Percentiles rank a stretch among this genome's conserved stretches.
Conservation (phyloP, 345 rosid genomes). For the Sonneratia alba region DNA sequence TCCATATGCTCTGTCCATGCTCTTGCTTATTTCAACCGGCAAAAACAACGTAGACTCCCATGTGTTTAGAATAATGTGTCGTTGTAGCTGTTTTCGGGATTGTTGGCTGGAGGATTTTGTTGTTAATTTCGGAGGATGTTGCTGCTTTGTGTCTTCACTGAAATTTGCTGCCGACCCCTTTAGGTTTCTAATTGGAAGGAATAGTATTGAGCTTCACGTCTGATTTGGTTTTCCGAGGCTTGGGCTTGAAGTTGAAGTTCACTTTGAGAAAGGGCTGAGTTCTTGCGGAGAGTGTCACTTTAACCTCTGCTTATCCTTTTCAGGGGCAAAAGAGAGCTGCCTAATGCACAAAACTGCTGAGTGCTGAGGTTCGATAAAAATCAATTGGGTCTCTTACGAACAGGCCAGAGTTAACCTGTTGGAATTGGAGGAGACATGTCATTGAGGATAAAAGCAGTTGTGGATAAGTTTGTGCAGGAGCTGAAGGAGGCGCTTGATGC, state of each 20-base stretch:
- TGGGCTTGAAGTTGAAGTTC: too few species aligned
- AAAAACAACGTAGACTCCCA: not conserved
- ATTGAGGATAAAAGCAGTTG: conserved; percentile 76
- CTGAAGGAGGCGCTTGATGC: conserved; percentile 91
- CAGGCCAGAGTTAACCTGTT: not conserved
- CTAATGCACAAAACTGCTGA: not conserved
- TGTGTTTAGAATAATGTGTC: not conserved
- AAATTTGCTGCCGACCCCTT: not conserved
- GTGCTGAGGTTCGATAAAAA: not conserved
- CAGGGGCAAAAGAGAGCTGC: not conserved
- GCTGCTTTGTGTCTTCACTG: not conserved
- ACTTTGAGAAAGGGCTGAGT: not conserved
- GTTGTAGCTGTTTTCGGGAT: not conserved
- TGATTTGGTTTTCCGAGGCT: not conserved
- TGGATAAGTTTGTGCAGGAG: conserved; percentile 92
- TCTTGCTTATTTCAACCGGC: not conserved
- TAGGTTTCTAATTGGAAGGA: not conserved
- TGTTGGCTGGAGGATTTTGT: not conserved
- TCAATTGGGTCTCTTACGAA: not conserved
- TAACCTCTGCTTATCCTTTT: not conserved
- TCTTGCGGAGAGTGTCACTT: not conserved
- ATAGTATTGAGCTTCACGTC: not conserved
- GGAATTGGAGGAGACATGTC: conserved; percentile 39
- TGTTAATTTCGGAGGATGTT: not conserved
- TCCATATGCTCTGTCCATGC: not conserved